Evolutionary conservation across 192 early-diverging fungal species (phyloP).

Genomic region (Coemansia brasiliensis): DNA sequence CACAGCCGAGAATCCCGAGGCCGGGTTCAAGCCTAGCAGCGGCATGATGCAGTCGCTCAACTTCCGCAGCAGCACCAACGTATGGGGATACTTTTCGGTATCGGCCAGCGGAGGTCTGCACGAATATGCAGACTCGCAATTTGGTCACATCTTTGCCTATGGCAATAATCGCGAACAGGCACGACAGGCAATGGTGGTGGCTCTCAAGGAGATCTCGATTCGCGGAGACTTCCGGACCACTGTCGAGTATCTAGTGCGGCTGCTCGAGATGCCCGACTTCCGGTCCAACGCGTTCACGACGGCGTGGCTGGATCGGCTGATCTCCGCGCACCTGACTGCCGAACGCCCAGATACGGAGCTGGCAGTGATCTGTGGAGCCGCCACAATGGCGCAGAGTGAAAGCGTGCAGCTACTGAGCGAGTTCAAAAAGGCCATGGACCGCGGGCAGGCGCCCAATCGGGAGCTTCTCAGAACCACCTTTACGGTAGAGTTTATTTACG

Average conservation of each 20-base stretch:
- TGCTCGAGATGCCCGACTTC: slow-evolving; percentile 89
- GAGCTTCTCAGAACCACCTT: slow-evolving; percentile 70
- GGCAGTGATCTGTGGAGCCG: slow-evolving; percentile 89
- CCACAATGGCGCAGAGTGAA: slow-evolving; percentile 75
- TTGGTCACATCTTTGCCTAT: slow-evolving; percentile 98
- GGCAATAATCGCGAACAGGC: slow-evolving; percentile 91
- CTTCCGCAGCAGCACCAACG: slow-evolving; percentile 92
- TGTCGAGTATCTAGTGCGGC: slow-evolving; percentile 92
- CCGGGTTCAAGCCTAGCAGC: slow-evolving; percentile 96
- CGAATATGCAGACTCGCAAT: slow-evolving; percentile 99
- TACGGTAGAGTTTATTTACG: slow-evolving; percentile 89
- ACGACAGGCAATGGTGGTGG: slow-evolving; percentile 95
- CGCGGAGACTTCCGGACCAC: slow-evolving; percentile 98
- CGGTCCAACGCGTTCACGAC: slow-evolving; percentile 89
- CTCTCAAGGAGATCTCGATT: slow-evolving; percentile 96
- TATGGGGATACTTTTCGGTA: slow-evolving; percentile 99
- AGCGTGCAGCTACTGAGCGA: slow-evolving; percentile 67
- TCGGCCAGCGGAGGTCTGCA: slow-evolving; percentile 92
- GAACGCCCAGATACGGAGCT: slow-evolving; percentile 89
- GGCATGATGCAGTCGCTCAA: slow-evolving; percentile 97
- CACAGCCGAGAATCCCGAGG: slow-evolving; percentile 98
- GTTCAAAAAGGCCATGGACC: slow-evolving; percentile 82
- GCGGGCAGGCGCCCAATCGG: slow-evolving; percentile 87
- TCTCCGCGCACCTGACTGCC: slow-evolving; percentile 83
- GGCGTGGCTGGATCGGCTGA: slow-evolving; percentile 93